Conservation (phyloP, 805 yeast genomes). For the Suhomyces vadensis region DNA sequence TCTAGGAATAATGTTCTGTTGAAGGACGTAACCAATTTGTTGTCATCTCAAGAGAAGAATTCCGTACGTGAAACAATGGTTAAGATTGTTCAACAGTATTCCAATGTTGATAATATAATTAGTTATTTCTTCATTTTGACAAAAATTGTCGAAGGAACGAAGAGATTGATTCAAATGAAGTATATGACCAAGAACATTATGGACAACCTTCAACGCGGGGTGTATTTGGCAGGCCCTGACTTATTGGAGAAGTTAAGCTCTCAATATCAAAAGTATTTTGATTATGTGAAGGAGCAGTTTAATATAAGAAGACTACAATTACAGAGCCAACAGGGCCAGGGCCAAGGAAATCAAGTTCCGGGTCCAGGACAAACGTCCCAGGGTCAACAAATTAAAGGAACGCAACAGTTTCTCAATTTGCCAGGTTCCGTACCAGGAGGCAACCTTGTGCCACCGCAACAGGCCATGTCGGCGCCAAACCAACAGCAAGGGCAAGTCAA, state of each 20-base stretch:
- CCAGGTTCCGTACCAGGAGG: slow-evolving; percentile 12
- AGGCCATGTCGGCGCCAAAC: background rate
- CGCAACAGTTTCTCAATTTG: slow-evolving; percentile 8
- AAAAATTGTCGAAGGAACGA: slow-evolving; percentile 72
- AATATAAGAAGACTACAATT: slow-evolving; percentile 38
- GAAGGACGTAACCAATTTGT: slow-evolving; percentile 61
- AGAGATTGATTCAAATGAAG: slow-evolving; percentile 74
- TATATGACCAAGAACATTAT: slow-evolving; percentile 74
- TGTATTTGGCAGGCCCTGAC: slow-evolving; percentile 71
- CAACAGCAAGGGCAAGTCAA: slow-evolving; percentile 12
- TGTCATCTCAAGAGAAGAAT: slow-evolving; percentile 65
- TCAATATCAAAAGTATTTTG: slow-evolving; percentile 74
- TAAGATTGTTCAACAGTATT: slow-evolving; percentile 58
- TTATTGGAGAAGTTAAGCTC: slow-evolving; percentile 66
- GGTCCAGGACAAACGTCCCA: background rate
- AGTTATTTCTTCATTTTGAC: slow-evolving; percentile 79
- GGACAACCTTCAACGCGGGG: slow-evolving; percentile 64
- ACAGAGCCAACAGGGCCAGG: slow-evolving; percentile 32
- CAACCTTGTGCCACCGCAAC: slow-evolving; percentile 12
- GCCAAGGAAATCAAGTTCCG: slow-evolving; percentile 8
- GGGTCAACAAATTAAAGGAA: background rate
- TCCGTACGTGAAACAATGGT: slow-evolving; percentile 56
- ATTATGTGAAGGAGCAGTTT: slow-evolving; percentile 68
- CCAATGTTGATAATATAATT: slow-evolving; percentile 71
- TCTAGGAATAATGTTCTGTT: slow-evolving; percentile 64